Evolutionary conservation across 2,329 filamentous ascomycete species (phyloP).

Genomic region (Penicillium nordicum): DNA sequence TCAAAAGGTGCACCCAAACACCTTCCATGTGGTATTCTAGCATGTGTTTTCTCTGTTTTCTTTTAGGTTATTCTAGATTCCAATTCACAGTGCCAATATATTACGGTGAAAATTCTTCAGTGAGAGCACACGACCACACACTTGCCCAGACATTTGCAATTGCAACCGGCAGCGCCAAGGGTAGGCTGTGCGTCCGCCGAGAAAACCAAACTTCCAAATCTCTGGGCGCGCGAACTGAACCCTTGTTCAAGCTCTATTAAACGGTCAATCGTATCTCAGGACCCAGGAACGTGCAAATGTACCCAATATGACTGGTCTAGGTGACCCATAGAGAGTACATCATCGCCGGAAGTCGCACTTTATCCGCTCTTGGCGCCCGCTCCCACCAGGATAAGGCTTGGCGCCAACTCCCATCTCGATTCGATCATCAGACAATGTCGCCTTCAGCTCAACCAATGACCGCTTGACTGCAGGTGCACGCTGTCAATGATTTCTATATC

Average conservation of each 20-base stretch:
- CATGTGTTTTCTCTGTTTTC: constrained; percentile 1
- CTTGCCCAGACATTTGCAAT: neutral
- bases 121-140: neutral
- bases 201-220: constrained; percentile 2
- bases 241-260: neutral
- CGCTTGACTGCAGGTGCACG: neutral
- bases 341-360: neutral
- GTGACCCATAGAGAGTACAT: neutral
- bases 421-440: neutral
- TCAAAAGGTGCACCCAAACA: neutral
- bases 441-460: neutral
- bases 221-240: constrained; percentile 4
- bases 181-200: constrained; percentile 5
- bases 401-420: neutral
- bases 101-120: neutral
- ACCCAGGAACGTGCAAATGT: constrained; percentile 1
- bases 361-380: constrained; percentile 13
- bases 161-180: neutral
- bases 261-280: constrained; percentile 3
- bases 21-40: neutral
- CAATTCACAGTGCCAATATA: constrained; percentile 12
- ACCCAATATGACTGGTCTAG: neutral
- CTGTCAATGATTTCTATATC: neutral
- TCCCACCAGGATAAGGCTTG: neutral
- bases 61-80: constrained; percentile 14